Conservation (phyloP, 2,329 filamentous ascomycete genomes). For the Botryotinia calthae region DNA sequence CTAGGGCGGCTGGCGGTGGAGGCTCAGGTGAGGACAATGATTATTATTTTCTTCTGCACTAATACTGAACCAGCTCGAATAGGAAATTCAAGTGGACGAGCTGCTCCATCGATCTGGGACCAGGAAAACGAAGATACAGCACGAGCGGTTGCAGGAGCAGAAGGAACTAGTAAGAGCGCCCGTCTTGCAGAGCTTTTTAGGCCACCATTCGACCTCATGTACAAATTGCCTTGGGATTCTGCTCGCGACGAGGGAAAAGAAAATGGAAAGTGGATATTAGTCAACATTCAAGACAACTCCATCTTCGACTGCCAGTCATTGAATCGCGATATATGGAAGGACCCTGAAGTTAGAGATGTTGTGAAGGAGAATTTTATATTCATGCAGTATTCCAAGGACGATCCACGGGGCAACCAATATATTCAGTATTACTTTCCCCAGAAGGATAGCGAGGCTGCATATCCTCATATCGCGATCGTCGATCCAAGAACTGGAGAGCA, state of each 20-base stretch:
- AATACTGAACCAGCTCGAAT: constrained; percentile 42
- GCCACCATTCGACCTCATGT: constrained; percentile 89
- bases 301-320: constrained; percentile 93
- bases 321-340: constrained; percentile 96
- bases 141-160: constrained; percentile 61
- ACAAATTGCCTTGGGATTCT: constrained; percentile 73
- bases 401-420: constrained; percentile 74
- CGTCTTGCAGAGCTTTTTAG: constrained; percentile 89
- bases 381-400: constrained; percentile 87
- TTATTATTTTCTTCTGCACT: constrained; percentile 15
- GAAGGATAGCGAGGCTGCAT: constrained; percentile 80
- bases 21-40: constrained; percentile 27
- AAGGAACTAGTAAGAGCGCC: constrained; percentile 66
- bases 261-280: constrained; percentile 87
- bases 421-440: constrained; percentile 84
- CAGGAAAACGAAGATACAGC: constrained; percentile 48
- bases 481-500: constrained; percentile 95
- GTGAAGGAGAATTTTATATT: constrained; percentile 93
- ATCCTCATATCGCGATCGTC: constrained; percentile 92
- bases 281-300: constrained; percentile 90
- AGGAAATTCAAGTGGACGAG: constrained; percentile 69
- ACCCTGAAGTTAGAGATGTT: constrained; percentile 72
- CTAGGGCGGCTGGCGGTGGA: constrained; percentile 18
- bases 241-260: constrained; percentile 84
- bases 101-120: constrained; percentile 49